Percentiles rank a stretch among this genome's conserved stretches.
phyloP scores from a whole-genome alignment of 331 rosid genomes.

The Rosa hybrid region DNA sequence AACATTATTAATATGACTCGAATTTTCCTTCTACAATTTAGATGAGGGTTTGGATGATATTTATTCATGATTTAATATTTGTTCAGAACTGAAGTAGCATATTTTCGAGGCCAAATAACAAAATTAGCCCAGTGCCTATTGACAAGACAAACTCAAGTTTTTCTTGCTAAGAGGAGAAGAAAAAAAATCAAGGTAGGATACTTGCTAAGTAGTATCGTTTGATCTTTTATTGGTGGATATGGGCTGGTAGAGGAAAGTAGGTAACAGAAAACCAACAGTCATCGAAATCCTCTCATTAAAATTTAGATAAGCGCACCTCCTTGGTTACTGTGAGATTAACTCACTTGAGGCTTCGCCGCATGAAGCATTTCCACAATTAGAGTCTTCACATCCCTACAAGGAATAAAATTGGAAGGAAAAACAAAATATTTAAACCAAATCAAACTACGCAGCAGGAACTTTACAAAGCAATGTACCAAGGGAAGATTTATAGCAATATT shows the following conservation, averaged over 20 bases:
- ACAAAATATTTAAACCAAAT: slow-evolving; percentile 1
- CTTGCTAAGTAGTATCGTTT: neutral
- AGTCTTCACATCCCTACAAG: slow-evolving; percentile 82
- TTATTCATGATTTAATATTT: neutral
- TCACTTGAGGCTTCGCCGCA: slow-evolving; percentile 59
- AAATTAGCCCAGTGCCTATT: neutral
- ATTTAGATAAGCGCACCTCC: slow-evolving; percentile 32
- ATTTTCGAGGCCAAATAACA: neutral
- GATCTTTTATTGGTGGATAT: neutral
- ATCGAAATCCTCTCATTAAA: neutral
- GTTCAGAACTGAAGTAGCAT: neutral
- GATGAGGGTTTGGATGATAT: neutral
- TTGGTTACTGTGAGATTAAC: slow-evolving; percentile 31
- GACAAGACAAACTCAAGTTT: neutral
- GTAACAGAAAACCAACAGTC: neutral
- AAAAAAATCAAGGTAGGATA: neutral
- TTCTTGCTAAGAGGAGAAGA: neutral
- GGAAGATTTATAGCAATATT: neutral
- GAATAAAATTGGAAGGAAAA: slow-evolving; percentile 9
- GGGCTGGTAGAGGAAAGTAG: neutral
- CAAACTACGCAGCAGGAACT: neutral
- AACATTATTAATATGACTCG: neutral
- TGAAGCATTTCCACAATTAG: slow-evolving; percentile 95
- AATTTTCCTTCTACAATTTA: neutral
- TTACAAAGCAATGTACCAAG: neutral